Evolutionary conservation across 345 rosid species (phyloP).

Genomic region (Citrus inodora): DNA sequence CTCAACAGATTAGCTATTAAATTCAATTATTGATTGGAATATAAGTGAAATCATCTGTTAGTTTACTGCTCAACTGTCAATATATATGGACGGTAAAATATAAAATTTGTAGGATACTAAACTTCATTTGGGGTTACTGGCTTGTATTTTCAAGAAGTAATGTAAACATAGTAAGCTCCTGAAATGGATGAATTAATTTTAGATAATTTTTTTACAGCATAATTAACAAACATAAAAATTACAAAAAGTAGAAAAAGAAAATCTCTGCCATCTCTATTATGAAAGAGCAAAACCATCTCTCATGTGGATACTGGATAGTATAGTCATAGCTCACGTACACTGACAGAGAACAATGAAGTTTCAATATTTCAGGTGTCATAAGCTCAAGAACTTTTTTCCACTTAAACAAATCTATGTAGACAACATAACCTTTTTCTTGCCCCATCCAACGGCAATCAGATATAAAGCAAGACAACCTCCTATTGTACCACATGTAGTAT

Average conservation of each 20-base stretch:
- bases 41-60: too few relatives aligned
- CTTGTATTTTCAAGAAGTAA: too few relatives aligned
- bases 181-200: too few relatives aligned
- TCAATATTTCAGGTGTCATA: not conserved
- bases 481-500: constrained; percentile 27
- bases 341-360: too few relatives aligned
- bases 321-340: too few relatives aligned
- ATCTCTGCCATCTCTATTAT: too few relatives aligned
- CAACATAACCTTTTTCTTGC: constrained; percentile 35
- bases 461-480: constrained; percentile 33
- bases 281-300: not conserved
- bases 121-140: too few relatives aligned
- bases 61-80: not conserved
- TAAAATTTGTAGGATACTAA: not conserved
- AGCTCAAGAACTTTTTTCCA: not conserved
- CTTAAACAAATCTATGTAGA: constrained; percentile 22
- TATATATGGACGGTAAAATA: not conserved
- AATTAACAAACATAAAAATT: too few relatives aligned
- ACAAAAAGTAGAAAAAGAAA: too few relatives aligned
- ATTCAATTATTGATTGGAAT: not conserved
- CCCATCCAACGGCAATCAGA: constrained; percentile 40
- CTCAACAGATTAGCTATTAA: not conserved
- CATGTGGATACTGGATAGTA: not conserved
- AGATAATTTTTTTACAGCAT: too few relatives aligned
- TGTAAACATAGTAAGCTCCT: not conserved